phyloP scores from a whole-genome alignment of 169 alveolate species.

The Fabrea salina region DNA sequence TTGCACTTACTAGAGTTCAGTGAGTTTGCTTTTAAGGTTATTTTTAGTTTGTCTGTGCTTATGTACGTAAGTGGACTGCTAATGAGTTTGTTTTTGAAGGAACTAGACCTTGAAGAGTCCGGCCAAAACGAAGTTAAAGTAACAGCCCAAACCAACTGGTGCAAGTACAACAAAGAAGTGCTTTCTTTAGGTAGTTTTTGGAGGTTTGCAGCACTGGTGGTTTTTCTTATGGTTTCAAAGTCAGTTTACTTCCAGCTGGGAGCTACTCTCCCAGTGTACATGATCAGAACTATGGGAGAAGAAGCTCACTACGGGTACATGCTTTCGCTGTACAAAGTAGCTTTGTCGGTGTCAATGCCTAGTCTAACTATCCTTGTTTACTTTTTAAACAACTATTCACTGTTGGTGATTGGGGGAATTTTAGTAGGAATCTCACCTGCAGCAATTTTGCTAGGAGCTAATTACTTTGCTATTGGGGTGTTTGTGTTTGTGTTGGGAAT shows the following conservation, averaged over 20 bases:
- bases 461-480: slow-evolving; percentile 28
- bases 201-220: slow-evolving; percentile 35
- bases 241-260: slow-evolving; percentile 37
- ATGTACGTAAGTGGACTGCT: neutral
- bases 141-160: too few relatives aligned
- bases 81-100: neutral
- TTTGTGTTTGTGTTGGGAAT: slow-evolving; percentile 39
- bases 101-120: slow-evolving; percentile 20
- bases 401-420: slow-evolving; percentile 42
- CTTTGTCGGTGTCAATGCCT: slow-evolving; percentile 33
- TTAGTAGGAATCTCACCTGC: slow-evolving; percentile 43
- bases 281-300: slow-evolving; percentile 47
- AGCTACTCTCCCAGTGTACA: slow-evolving; percentile 46
- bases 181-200: slow-evolving; percentile 32
- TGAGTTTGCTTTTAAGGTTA: neutral
- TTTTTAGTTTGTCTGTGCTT: neutral
- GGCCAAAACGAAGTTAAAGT: too few relatives aligned
- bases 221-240: slow-evolving; percentile 32
- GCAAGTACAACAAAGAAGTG: slow-evolving; percentile 19
- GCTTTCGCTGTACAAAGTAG: slow-evolving; percentile 34
- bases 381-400: slow-evolving; percentile 27
- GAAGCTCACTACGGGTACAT: slow-evolving; percentile 50
- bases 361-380: slow-evolving; percentile 29
- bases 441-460: slow-evolving; percentile 37
- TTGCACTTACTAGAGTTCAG: neutral